Percentiles rank a stretch among this genome's conserved stretches.
Evolutionary conservation across 257 asterid species (phyloP).

Genomic region (Primulina eburnea): DNA sequence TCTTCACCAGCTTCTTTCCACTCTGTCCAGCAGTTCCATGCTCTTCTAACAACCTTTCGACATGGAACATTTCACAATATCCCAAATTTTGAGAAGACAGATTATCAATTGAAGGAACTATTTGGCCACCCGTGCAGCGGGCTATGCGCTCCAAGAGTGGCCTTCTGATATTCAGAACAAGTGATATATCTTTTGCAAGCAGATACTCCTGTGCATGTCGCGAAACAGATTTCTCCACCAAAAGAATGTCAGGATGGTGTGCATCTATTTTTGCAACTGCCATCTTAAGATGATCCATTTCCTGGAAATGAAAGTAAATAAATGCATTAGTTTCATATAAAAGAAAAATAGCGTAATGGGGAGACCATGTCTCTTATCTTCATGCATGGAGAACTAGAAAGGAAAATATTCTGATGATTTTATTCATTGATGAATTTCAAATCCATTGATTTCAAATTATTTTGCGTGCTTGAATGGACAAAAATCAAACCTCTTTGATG

Average conservation of each 20-base stretch:
- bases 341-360: not conserved
- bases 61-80: constrained; percentile 79
- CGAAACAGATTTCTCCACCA: constrained; percentile 98
- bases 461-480: too few species aligned
- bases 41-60: constrained; percentile 67
- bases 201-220: constrained; percentile 96
- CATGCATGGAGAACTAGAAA: not conserved
- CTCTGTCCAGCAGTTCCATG: constrained; percentile 68
- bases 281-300: constrained; percentile 99
- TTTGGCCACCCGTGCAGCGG: constrained; percentile 89
- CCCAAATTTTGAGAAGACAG: constrained; percentile 76
- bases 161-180: constrained; percentile 79
- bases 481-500: not conserved
- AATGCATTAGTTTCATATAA: not conserved
- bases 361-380: not conserved
- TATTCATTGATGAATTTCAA: not conserved
- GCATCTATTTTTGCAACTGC: constrained; percentile 90
- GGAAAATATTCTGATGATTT: not conserved
- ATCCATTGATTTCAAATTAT: too few species aligned
- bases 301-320: constrained; percentile 44
- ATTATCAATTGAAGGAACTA: constrained; percentile 85
- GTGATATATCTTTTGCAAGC: constrained; percentile 84
- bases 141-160: constrained; percentile 93
- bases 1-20: constrained; percentile 73
- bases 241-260: constrained; percentile 80